A percentile compares a stretch with the other conserved stretches of the same genome.
phyloP scores from a whole-genome alignment of 257 asterid genomes.

The Nicotiana tomentosiformis region DNA sequence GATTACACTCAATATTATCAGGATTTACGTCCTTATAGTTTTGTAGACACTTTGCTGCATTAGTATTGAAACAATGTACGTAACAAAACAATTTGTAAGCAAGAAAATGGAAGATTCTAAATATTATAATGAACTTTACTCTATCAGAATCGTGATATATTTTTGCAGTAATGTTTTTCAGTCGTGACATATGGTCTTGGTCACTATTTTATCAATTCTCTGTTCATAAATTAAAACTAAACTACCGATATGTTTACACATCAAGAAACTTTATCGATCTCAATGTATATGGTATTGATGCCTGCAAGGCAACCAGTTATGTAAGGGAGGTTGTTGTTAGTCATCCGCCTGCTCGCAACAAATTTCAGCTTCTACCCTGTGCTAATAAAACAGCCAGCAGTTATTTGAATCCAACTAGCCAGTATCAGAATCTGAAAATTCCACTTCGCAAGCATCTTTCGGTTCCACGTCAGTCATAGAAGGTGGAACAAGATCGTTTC shows the following conservation, averaged over 20 bases:
- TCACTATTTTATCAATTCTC: background rate
- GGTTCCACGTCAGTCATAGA: constrained; percentile 71
- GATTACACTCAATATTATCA: background rate
- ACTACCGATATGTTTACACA: background rate
- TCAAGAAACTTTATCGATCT: background rate
- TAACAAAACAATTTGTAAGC: background rate
- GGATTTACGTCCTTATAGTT: background rate
- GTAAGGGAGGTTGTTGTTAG: background rate
- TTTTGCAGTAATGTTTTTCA: background rate
- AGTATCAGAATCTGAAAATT: constrained; percentile 65
- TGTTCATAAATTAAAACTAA: background rate
- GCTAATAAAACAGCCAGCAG: background rate
- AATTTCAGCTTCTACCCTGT: background rate
- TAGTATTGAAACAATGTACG: background rate
- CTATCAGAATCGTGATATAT: background rate
- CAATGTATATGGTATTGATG: background rate
- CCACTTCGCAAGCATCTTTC: constrained; percentile 47
- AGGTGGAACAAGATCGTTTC: constrained; percentile 57
- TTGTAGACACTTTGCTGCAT: background rate
- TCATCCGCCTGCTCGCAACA: background rate
- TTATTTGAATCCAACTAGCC: constrained; percentile 24
- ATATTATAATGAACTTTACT: background rate
- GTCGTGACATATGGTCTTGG: background rate
- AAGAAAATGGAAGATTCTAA: background rate
- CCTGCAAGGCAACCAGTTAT: background rate